These are phyloP conservation scores for Hamigera avellanea DNA, from an alignment of 495 filamentous ascomycete species.

Conservation along the genomic window DNA sequence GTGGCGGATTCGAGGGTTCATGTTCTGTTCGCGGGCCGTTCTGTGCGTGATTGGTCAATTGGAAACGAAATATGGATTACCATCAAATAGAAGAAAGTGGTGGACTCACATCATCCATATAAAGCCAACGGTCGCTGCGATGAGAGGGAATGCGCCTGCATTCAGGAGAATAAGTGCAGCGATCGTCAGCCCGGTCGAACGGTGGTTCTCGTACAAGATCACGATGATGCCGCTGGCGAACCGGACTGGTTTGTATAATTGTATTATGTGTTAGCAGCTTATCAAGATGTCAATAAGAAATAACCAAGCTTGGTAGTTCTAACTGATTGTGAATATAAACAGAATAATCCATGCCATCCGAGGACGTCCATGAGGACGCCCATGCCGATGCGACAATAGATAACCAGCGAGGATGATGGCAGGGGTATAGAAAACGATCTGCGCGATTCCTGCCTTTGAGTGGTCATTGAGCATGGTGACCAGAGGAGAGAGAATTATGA, in stretches of 20 bases:
- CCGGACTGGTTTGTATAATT: constrained; percentile 7
- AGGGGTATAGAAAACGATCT: constrained; percentile 16
- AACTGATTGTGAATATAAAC: constrained; percentile 8
- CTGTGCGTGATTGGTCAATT: background rate
- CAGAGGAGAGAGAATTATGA: background rate
- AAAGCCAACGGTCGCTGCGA: constrained; percentile 15
- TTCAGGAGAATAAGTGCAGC: constrained; percentile 15
- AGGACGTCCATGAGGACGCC: constrained; percentile 15
- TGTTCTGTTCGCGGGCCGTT: constrained; percentile 4
- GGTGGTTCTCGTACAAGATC: constrained; percentile 10
- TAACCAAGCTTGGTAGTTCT: background rate
- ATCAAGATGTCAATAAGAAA: background rate
- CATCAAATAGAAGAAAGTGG: background rate
- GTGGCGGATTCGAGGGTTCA: constrained; percentile 4
- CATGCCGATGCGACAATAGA: constrained; percentile 9
- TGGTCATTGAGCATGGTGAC: constrained; percentile 14
- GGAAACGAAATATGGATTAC: background rate
- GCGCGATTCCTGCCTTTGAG: constrained; percentile 13
- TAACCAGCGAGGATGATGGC: constrained; percentile 5
- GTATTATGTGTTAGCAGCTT: background rate
- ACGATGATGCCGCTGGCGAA: constrained; percentile 11
- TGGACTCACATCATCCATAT: constrained; percentile 16
- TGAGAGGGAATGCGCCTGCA: constrained; percentile 15
- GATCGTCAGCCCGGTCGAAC: constrained; percentile 10
- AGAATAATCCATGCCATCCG: constrained; percentile 12